Evolutionary conservation across 1,139 yeast species (phyloP).

Genomic region (Entelexis sorbosivorans): DNA sequence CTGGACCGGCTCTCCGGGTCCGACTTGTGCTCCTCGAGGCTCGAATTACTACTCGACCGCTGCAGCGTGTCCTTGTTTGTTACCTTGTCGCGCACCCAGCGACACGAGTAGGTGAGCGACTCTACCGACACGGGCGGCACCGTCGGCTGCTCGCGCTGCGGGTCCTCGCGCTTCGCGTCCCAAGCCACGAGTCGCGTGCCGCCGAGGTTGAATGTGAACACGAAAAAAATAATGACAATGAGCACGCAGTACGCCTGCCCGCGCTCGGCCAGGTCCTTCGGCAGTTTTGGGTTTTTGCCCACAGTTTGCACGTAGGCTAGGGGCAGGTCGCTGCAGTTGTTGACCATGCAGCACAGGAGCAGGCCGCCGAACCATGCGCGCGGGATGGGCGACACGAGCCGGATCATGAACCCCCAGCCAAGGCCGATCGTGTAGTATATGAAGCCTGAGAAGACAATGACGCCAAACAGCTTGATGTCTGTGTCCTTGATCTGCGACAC

Average conservation of each 20-base stretch:
- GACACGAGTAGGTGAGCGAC: not conserved
- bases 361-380: constrained; percentile 71
- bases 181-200: constrained; percentile 57
- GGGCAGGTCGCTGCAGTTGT: constrained; percentile 61
- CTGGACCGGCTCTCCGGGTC: not conserved
- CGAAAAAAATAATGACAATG: constrained; percentile 58
- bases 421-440: constrained; percentile 34
- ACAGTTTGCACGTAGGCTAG: constrained; percentile 80
- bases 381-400: constrained; percentile 43
- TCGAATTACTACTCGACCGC: not conserved
- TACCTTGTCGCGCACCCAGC: constrained; percentile 2
- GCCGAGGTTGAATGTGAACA: constrained; percentile 68
- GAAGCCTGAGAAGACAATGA: constrained; percentile 53
- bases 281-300: constrained; percentile 53
- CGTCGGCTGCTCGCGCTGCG: constrained; percentile 21
- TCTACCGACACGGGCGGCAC: constrained; percentile 20
- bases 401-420: constrained; percentile 27
- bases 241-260: constrained; percentile 86
- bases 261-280: constrained; percentile 47
- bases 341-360: constrained; percentile 59
- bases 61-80: not conserved
- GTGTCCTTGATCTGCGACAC: constrained; percentile 57
- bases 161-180: constrained; percentile 40
- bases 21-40: not conserved
- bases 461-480: constrained; percentile 66